Percentiles rank a stretch among this genome's conserved stretches.
These are phyloP conservation scores for Thamnidium elegans DNA, from an alignment of 192 early-diverging fungal species.

Conservation along the genomic window DNA sequence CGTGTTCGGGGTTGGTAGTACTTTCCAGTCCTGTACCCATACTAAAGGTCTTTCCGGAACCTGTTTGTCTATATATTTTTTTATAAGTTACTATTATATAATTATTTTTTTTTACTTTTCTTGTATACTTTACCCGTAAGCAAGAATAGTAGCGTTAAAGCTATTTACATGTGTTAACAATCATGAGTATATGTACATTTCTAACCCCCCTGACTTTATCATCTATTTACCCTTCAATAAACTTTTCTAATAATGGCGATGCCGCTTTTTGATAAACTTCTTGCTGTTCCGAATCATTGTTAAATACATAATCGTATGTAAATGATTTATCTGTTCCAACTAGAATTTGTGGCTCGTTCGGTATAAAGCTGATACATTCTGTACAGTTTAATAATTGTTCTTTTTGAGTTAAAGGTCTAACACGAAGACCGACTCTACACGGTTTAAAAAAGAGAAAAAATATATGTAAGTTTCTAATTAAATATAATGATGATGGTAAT, in stretches of 20 bases:
- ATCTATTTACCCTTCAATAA: constrained; percentile 69
- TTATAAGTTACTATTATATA: neutral
- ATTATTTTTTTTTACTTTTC: neutral
- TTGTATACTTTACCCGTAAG: constrained; percentile 60
- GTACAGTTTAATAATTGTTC: constrained; percentile 65
- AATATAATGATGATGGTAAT: neutral
- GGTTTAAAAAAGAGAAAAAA: neutral
- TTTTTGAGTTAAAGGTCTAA: constrained; percentile 73
- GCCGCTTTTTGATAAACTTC: constrained; percentile 60
- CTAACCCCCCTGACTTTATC: neutral
- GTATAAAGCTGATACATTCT: constrained; percentile 58
- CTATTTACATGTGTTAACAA: constrained; percentile 32
- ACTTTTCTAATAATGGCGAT: constrained; percentile 57
- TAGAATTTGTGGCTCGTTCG: constrained; percentile 58
- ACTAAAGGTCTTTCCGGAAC: constrained; percentile 92
- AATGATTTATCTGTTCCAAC: constrained; percentile 62
- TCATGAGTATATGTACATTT: neutral
- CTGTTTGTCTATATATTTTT: constrained; percentile 64
- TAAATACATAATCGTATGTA: constrained; percentile 72
- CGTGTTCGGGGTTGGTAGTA: constrained; percentile 17
- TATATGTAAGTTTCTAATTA: neutral
- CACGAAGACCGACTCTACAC: constrained; percentile 72
- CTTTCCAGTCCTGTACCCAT: constrained; percentile 77
- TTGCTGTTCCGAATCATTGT: constrained; percentile 48
- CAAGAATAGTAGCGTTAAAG: constrained; percentile 92